Conservation (phyloP, 257 asterid genomes). For the Scutellaria galericulata region DNA sequence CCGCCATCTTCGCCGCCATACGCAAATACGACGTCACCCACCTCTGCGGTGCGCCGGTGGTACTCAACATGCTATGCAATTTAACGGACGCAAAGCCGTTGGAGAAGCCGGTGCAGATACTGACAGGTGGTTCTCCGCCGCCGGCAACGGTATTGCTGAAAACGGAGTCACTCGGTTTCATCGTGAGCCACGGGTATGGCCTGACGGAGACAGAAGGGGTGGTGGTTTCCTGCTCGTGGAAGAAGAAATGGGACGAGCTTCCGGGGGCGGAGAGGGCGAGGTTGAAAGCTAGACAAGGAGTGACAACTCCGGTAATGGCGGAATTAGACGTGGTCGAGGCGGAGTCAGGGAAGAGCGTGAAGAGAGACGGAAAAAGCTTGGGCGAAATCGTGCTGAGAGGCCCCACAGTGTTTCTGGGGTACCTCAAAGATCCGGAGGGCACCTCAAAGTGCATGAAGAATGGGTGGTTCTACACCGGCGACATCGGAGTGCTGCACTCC, state of each 20-base stretch:
- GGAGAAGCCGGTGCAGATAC: slow-evolving; percentile 47
- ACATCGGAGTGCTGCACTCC: slow-evolving; percentile 74
- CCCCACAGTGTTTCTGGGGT: slow-evolving; percentile 61
- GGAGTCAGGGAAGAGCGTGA: slow-evolving; percentile 52
- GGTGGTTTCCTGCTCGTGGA: slow-evolving; percentile 64
- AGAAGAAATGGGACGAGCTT: slow-evolving; percentile 54
- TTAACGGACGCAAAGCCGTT: slow-evolving; percentile 38
- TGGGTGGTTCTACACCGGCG: slow-evolving; percentile 85
- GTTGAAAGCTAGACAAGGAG: slow-evolving; percentile 74
- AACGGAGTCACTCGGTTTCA: slow-evolving; percentile 65
- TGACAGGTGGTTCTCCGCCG: slow-evolving; percentile 83
- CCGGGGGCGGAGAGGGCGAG: slow-evolving; percentile 67
- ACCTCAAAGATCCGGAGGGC: slow-evolving; percentile 61
- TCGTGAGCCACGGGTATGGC: slow-evolving; percentile 71
- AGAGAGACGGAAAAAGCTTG: slow-evolving; percentile 48
- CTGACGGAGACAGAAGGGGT: slow-evolving; percentile 77
- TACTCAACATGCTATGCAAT: slow-evolving; percentile 64
- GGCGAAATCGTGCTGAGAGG: slow-evolving; percentile 71
- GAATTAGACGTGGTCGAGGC: slow-evolving; percentile 57
- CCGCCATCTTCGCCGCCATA: slow-evolving; percentile 46
- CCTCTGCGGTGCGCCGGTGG: slow-evolving; percentile 89
- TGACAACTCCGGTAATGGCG: slow-evolving; percentile 59
- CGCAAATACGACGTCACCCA: slow-evolving; percentile 59
- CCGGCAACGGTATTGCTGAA: slow-evolving; percentile 61
- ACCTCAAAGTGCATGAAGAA: slow-evolving; percentile 53